phyloP scores from a whole-genome alignment of 2,329 filamentous ascomycete genomes.

The Colletotrichum orchidophilum region DNA sequence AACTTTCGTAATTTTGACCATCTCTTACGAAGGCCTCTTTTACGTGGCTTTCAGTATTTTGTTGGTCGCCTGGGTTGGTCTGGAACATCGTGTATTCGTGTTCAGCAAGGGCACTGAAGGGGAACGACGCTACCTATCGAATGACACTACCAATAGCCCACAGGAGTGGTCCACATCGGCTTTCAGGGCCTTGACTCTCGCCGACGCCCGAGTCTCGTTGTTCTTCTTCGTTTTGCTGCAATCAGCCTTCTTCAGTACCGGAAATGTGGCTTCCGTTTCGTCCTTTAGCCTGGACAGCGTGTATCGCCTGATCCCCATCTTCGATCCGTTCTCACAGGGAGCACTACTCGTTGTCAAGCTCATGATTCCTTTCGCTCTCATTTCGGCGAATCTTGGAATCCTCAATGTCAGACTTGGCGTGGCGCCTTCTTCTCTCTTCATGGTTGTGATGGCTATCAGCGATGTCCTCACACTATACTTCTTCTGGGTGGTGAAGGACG shows the following conservation, averaged over 20 bases:
- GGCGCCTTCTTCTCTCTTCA: constrained; percentile 89
- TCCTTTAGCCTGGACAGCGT: constrained; percentile 95
- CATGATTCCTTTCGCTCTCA: constrained; percentile 90
- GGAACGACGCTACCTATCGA: background rate
- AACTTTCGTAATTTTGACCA: constrained; percentile 93
- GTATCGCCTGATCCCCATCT: constrained; percentile 85
- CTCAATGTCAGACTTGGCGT: constrained; percentile 86
- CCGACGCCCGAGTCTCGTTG: constrained; percentile 87
- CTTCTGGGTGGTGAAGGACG: constrained; percentile 97
- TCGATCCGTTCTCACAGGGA: constrained; percentile 92
- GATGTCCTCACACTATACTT: constrained; percentile 95
- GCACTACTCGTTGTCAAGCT: constrained; percentile 89
- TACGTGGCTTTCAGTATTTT: constrained; percentile 89
- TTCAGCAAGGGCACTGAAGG: background rate
- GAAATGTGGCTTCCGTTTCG: constrained; percentile 93
- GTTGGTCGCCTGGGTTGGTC: constrained; percentile 87
- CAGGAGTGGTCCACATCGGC: constrained; percentile 10
- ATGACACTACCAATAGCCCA: background rate
- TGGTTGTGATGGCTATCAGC: constrained; percentile 90
- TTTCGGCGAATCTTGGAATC: constrained; percentile 94
- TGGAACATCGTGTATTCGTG: constrained; percentile 77
- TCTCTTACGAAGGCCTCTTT: constrained; percentile 96
- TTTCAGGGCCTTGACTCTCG: constrained; percentile 76
- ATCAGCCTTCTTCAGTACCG: constrained; percentile 95
- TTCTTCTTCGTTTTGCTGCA: constrained; percentile 97